Evolutionary conservation across 1,284 basidiomycete species (phyloP).

Genomic region (Tilletia horrida): DNA sequence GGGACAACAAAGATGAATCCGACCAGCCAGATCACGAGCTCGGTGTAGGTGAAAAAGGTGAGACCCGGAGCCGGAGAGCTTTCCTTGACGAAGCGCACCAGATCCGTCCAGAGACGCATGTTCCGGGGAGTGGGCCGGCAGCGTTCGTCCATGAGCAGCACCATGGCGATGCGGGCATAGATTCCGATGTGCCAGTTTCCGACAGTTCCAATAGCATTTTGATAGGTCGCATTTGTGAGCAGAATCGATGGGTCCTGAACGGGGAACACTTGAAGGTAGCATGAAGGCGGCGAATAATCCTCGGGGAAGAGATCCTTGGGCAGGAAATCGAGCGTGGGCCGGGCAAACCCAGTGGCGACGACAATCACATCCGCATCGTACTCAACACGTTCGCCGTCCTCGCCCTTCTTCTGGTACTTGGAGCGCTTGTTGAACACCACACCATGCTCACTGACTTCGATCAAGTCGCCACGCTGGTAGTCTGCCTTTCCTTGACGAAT

Average conservation of each 20-base stretch:
- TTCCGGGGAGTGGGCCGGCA: conserved; percentile 62
- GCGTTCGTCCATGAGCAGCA: conserved; percentile 61
- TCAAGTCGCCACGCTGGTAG: conserved; percentile 64
- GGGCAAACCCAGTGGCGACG: conserved; percentile 65
- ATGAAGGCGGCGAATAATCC: conserved; percentile 60
- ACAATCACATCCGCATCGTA: conserved; percentile 64
- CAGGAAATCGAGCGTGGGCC: conserved; percentile 63
- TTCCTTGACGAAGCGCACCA: conserved; percentile 63
- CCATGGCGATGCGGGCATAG: conserved; percentile 62
- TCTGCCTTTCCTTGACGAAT: conserved; percentile 60
- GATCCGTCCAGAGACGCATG: conserved; percentile 68
- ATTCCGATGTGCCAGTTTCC: conserved; percentile 54
- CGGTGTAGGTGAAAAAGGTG: conserved; percentile 67
- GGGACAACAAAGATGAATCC: conserved; percentile 29
- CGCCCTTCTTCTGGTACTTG: conserved; percentile 50
- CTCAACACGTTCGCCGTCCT: conserved; percentile 54
- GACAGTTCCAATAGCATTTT: conserved; percentile 56
- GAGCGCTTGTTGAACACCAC: conserved; percentile 56
- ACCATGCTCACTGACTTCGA: conserved; percentile 59
- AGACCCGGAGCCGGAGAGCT: conserved; percentile 62
- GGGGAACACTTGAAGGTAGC: conserved; percentile 67
- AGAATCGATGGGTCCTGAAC: conserved; percentile 65
- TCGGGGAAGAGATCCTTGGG: conserved; percentile 65
- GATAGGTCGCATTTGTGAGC: conserved; percentile 63
- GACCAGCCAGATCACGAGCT: conserved; percentile 56